Evolutionary conservation across 2,329 filamentous ascomycete species (phyloP).

Genomic region (Ceratocystis cubensis): DNA sequence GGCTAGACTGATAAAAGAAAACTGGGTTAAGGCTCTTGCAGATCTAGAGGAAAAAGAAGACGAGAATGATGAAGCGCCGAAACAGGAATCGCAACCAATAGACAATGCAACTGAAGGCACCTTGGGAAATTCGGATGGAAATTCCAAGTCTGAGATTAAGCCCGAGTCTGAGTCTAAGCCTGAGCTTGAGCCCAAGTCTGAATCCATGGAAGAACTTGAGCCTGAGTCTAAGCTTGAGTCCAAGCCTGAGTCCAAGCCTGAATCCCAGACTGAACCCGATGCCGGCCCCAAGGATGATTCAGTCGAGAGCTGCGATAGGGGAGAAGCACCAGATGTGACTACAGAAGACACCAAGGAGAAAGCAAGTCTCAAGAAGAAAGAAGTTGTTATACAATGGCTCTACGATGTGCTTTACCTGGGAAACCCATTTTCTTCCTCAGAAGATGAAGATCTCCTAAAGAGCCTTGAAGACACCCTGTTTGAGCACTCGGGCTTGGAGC

Average conservation of each 20-base stretch:
- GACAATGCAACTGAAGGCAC: background rate
- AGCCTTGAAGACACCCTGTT: constrained; percentile 37
- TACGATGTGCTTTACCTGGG: constrained; percentile 46
- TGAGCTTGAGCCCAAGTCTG: background rate
- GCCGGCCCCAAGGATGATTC: background rate
- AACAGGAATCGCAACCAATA: background rate
- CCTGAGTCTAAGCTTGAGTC: no score
- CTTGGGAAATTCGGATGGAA: background rate
- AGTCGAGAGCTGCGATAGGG: background rate
- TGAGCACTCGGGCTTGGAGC: constrained; percentile 36
- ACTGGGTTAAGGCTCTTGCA: constrained; percentile 37
- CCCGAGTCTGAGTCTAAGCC: background rate
- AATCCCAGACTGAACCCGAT: background rate
- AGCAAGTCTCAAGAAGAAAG: constrained; percentile 23
- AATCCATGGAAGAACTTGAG: no score
- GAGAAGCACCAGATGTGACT: constrained; percentile 13
- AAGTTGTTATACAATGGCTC: constrained; percentile 47
- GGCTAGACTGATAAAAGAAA: constrained; percentile 36
- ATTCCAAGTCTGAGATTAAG: background rate
- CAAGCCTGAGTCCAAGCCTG: no score
- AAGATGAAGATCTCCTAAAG: constrained; percentile 29
- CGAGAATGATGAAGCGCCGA: constrained; percentile 14
- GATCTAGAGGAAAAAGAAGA: constrained; percentile 22
- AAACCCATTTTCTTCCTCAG: constrained; percentile 32
- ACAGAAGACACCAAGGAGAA: constrained; percentile 15